Evolutionary conservation across 1,139 yeast species (phyloP).

Genomic region (Pichia sp.): DNA sequence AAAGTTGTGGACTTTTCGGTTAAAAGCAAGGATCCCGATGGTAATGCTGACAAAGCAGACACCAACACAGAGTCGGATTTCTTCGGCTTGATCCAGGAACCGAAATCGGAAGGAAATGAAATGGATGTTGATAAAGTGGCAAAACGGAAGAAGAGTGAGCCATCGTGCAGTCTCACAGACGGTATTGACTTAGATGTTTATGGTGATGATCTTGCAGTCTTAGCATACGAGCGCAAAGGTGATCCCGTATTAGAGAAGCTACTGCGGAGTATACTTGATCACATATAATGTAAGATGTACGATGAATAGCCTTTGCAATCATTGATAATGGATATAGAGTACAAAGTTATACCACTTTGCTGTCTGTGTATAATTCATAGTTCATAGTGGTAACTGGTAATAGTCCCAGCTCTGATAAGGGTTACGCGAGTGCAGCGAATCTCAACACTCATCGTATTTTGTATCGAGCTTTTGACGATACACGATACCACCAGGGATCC

Average conservation of each 20-base stretch:
- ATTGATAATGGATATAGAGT: no score
- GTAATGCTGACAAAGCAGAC: background rate
- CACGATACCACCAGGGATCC: no score
- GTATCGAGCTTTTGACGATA: no score
- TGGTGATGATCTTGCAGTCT: conserved; percentile 5
- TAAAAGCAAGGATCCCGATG: background rate
- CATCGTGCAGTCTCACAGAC: background rate
- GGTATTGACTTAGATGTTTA: conserved; percentile 5
- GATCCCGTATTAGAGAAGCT: conserved; percentile 4
- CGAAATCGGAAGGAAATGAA: conserved; percentile 16
- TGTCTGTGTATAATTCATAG: no score
- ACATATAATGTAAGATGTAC: conserved; percentile 4
- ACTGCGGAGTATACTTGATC: conserved; percentile 9
- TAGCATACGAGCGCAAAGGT: conserved; percentile 8
- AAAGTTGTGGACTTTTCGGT: background rate
- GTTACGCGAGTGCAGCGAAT: no score
- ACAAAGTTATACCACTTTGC: no score
- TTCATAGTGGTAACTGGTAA: no score
- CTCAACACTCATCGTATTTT: no score
- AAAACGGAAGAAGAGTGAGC: no score
- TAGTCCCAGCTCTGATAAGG: no score
- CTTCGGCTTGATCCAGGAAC: conserved; percentile 26
- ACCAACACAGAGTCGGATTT: conserved; percentile 18
- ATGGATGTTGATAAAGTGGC: conserved; percentile 2
- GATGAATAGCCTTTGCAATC: background rate